Conservation (phyloP, 2,329 filamentous ascomycete genomes). For the Fusarium nematophilum region DNA sequence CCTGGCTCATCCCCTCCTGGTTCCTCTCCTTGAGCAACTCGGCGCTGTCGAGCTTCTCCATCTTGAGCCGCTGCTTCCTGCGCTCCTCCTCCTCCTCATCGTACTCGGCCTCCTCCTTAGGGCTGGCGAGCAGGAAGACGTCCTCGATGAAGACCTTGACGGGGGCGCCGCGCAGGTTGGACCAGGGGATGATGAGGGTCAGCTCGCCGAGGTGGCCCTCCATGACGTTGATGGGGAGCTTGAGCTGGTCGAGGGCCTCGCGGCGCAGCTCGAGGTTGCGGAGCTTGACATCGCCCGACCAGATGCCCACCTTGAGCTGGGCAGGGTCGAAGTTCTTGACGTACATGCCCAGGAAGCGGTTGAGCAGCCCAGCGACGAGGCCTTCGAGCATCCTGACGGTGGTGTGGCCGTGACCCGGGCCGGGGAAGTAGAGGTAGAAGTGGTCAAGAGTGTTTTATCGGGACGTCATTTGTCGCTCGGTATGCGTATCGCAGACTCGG, state of each 20-base stretch:
- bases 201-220: constrained; percentile 94
- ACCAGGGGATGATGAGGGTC: constrained; percentile 96
- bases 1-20: constrained; percentile 90
- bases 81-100: constrained; percentile 92
- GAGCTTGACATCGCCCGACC: constrained; percentile 97
- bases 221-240: constrained; percentile 94
- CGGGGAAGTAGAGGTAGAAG: constrained; percentile 54
- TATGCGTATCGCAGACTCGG: constrained; percentile 20
- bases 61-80: constrained; percentile 90
- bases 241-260: constrained; percentile 96
- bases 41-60: constrained; percentile 97
- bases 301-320: constrained; percentile 98
- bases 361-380: constrained; percentile 94
- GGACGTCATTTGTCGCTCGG: constrained; percentile 38
- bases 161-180: constrained; percentile 92
- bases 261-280: constrained; percentile 90
- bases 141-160: constrained; percentile 96
- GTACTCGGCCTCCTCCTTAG: constrained; percentile 94
- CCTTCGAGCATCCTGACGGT: constrained; percentile 89
- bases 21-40: constrained; percentile 93
- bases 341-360: constrained; percentile 99
- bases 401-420: constrained; percentile 78
- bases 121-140: constrained; percentile 94
- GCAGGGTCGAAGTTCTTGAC: constrained; percentile 99
- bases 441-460: constrained; percentile 32